These are phyloP conservation scores for Saccharum spontaneum DNA, from an alignment of 176 grass and related monocot genomes.

Conservation along the genomic window DNA sequence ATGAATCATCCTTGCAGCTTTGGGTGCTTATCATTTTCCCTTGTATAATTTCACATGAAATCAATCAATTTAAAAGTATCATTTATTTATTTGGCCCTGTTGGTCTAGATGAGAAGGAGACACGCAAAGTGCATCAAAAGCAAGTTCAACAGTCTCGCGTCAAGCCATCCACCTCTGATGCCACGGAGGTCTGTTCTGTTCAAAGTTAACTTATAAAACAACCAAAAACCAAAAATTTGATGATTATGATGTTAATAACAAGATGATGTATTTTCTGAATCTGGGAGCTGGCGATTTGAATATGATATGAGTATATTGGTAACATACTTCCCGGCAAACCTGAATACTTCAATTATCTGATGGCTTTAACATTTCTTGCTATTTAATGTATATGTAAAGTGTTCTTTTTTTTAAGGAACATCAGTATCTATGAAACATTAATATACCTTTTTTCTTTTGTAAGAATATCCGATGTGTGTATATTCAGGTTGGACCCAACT, in stretches of 20 bases:
- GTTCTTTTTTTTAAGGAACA: neutral
- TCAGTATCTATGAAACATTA: neutral
- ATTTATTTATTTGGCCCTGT: slow-evolving; percentile 7
- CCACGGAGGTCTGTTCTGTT: slow-evolving; percentile 37
- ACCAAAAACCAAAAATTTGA: neutral
- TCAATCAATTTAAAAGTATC: neutral
- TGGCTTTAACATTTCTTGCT: neutral
- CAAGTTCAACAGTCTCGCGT: slow-evolving; percentile 38
- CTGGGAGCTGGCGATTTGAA: neutral
- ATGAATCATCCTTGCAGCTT: slow-evolving; percentile 5
- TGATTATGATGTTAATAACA: neutral
- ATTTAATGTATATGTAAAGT: neutral
- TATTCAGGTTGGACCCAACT: neutral
- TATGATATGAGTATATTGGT: neutral
- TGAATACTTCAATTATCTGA: slow-evolving; percentile 9
- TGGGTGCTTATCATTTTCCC: neutral
- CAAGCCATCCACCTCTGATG: slow-evolving; percentile 40
- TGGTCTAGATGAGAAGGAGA: slow-evolving; percentile 55
- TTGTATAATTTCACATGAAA: neutral
- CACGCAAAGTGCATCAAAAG: slow-evolving; percentile 38
- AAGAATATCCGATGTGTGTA: neutral
- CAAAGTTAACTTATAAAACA: slow-evolving; percentile 12
- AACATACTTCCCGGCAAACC: neutral
- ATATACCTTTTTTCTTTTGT: neutral
- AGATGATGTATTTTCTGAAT: neutral